Percentiles rank a stretch among this genome's conserved stretches.
Conservation (phyloP, 164 flowering plant genomes). For the Pachysandra terminalis region DNA sequence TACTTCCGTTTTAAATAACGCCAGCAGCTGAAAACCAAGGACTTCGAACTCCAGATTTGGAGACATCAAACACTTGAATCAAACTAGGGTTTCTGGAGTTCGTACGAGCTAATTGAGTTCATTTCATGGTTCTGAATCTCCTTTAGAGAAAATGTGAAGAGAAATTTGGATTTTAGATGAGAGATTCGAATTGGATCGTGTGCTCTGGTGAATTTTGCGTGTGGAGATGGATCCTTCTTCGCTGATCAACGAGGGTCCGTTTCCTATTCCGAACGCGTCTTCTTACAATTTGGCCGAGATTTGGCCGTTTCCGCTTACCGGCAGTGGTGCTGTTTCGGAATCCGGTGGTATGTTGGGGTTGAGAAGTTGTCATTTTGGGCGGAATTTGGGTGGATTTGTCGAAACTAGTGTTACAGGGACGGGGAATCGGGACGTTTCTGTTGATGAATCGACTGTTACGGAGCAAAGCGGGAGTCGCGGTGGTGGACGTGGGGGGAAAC, state of each 20-base stretch:
- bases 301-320: too few relatives aligned
- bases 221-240: conserved; percentile 65
- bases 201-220: background rate
- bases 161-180: background rate
- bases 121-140: background rate
- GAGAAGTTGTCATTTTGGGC: conserved; percentile 31
- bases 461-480: conserved; percentile 50
- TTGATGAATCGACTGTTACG: conserved; percentile 63
- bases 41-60: conserved; percentile 1
- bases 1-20: background rate
- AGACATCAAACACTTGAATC: background rate
- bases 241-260: conserved; percentile 51
- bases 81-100: background rate
- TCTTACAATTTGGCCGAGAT: conserved; percentile 67
- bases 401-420: conserved; percentile 10
- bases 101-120: background rate
- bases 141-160: background rate
- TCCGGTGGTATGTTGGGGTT: conserved; percentile 29
- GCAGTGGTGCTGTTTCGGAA: conserved; percentile 16
- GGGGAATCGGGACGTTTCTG: conserved; percentile 39
- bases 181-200: background rate
- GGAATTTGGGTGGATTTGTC: conserved; percentile 22
- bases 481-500: conserved; percentile 29
- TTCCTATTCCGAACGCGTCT: conserved; percentile 51
- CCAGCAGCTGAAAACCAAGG: background rate